Evolutionary conservation across 768 basidiomycete genomes (phyloP).

Genomic region (Infundibulicybe gibba): DNA sequence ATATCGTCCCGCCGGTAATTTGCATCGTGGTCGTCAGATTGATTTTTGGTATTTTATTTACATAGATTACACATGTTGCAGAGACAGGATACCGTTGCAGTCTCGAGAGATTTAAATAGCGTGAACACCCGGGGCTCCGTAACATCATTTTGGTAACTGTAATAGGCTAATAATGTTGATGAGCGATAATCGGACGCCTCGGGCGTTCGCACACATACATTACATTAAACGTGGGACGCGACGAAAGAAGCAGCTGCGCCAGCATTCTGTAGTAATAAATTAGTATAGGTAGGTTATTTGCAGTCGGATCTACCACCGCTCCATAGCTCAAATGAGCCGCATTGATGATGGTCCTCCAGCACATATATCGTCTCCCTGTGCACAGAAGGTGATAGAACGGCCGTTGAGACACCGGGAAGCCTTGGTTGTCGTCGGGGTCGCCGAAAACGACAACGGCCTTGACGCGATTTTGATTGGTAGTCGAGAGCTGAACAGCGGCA

Average conservation of each 20-base stretch:
- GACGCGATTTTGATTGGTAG: constrained; percentile 15
- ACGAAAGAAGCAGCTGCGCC: background rate
- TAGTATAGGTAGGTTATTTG: background rate
- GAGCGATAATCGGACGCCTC: too few species aligned
- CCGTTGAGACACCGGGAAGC: constrained; percentile 12
- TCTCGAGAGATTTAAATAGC: too few species aligned
- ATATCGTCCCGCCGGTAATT: too few species aligned
- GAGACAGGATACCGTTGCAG: too few species aligned
- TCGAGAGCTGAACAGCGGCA: constrained; percentile 28
- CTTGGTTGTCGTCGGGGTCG: constrained; percentile 17
- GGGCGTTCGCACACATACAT: background rate
- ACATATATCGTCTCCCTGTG: constrained; percentile 15
- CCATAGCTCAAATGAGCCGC: constrained; percentile 17
- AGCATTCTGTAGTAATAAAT: background rate
- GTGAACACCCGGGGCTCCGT: too few species aligned
- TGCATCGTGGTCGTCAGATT: too few species aligned
- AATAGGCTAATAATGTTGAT: too few species aligned
- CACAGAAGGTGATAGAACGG: constrained; percentile 16
- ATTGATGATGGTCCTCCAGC: constrained; percentile 12
- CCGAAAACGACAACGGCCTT: constrained; percentile 18
- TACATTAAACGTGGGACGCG: background rate
- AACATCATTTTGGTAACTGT: too few species aligned
- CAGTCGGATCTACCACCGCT: constrained; percentile 8
- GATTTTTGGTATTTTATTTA: too few species aligned
- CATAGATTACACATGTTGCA: too few species aligned